Percentiles rank a stretch among this genome's conserved stretches.
Conservation (phyloP, 768 basidiomycete species). For the Phaffia tasmanica region DNA sequence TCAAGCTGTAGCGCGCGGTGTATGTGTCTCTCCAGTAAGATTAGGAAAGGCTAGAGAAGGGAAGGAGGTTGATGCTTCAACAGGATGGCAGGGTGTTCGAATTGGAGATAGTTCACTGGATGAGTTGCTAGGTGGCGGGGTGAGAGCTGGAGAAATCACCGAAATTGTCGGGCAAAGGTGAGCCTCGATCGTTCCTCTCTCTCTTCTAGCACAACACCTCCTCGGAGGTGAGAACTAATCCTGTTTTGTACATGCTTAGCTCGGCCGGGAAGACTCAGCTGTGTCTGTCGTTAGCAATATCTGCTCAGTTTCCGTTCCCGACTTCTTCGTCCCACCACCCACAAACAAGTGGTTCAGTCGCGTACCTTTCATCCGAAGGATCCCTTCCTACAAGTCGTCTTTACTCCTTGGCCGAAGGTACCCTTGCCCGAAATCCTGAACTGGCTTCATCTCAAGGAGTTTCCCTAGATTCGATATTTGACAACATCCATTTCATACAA, state of each 20-base stretch:
- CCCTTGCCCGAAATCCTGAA: constrained; percentile 18
- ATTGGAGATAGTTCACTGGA: constrained; percentile 68
- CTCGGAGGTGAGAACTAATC: neutral
- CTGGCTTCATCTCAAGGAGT: neutral
- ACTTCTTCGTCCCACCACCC: neutral
- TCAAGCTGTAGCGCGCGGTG: neutral
- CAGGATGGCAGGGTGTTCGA: constrained; percentile 39
- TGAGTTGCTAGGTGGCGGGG: constrained; percentile 60
- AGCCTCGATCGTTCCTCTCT: constrained; percentile 20
- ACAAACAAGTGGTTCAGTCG: constrained; percentile 46
- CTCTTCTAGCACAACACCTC: neutral
- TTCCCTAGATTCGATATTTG: constrained; percentile 26
- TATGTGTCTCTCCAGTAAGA: neutral
- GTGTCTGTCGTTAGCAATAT: constrained; percentile 67
- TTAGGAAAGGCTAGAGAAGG: neutral
- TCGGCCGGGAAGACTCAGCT: constrained; percentile 92
- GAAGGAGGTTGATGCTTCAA: constrained; percentile 35
- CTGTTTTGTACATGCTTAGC: constrained; percentile 36
- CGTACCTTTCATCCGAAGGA: constrained; percentile 63
- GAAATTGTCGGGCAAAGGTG: constrained; percentile 85
- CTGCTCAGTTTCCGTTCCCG: constrained; percentile 55
- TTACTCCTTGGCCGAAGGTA: constrained; percentile 28
- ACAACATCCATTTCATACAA: constrained; percentile 50
- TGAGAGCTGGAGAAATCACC: constrained; percentile 69
- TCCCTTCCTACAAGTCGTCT: constrained; percentile 58